Evolutionary conservation across 2,329 filamentous ascomycete species (phyloP).

Genomic region (Anisogramma anomala): DNA sequence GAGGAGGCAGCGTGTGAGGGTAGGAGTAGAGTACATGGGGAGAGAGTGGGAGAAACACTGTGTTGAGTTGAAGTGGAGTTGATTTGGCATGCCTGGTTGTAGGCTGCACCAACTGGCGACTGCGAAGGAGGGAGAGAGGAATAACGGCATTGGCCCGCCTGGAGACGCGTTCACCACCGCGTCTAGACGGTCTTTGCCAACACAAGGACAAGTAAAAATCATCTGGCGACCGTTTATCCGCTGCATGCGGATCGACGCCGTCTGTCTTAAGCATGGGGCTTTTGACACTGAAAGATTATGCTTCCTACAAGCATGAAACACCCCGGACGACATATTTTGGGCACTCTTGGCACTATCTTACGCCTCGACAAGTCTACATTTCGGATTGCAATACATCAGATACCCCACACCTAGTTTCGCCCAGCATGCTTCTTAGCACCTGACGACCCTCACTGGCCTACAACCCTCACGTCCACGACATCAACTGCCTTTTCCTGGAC

Average conservation of each 20-base stretch:
- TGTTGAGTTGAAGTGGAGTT: background rate
- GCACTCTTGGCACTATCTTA: conserved; percentile 1
- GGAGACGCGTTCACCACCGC: background rate
- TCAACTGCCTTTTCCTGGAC: background rate
- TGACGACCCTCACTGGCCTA: background rate
- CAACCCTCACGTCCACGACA: background rate
- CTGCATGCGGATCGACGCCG: background rate
- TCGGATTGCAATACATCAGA: background rate
- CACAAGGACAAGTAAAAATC: background rate
- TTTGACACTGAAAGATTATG: background rate
- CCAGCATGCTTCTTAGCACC: background rate
- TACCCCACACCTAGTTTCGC: background rate
- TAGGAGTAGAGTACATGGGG: background rate
- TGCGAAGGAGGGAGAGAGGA: background rate
- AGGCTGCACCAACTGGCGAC: no score
- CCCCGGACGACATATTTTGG: background rate
- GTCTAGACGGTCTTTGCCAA: conserved; percentile 3
- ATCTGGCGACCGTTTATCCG: background rate
- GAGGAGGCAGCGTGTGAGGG: background rate
- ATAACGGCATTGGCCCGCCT: background rate
- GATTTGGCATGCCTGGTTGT: background rate
- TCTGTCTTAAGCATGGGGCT: background rate
- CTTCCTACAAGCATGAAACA: background rate
- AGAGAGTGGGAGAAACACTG: conserved; percentile 1
- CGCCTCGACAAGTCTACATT: conserved; percentile 1